Evolutionary conservation across 805 yeast species (phyloP), one percentile per base, ranked within the genome.

Genomic region (Yamadazyma insecticola): DNA sequence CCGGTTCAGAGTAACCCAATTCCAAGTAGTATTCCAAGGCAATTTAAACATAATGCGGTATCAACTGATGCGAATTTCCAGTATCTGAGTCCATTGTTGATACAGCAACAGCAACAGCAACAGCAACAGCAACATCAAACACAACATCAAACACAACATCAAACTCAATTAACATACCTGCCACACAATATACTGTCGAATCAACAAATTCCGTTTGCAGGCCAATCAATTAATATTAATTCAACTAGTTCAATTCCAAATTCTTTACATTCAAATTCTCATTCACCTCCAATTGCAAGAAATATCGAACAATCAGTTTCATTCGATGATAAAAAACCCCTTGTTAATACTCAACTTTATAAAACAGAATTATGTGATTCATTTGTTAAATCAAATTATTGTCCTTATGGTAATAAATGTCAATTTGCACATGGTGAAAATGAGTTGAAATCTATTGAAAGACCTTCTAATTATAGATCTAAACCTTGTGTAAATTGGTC

Each of bases 401-500:
- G 97, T 55, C 95, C 95, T 11, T 88, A 88, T 53, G 95, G 95
- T 2, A 71, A 74, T 43, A 88, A 88, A 63, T 88, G 97, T 56
- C 96, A 88, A 61, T 88, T 88, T 69, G 96, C 96, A 5, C 97
- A 88, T 51, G 96, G 97, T 13, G 67, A 73, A 23, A 61, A 71
- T 33, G 96, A 88, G 55, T 64, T 88, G 46, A 85, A 85, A 55
- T 45, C 57, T 9, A 78, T 86, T 26, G 80, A 77, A 38, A 70
- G 90, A 38, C 80, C 88, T 8, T 76, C 79, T 33, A 88, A 87
- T 51, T 88, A 90, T 82, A 77, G 95, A 52, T 84, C 95, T 10
- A 88, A 88, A 61, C 83, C 89, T 11, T 88, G 97, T 63, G 81
- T 78, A 40, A 88, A 88, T 55, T 88, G 96, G 95, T 51, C 76